Evolutionary conservation across 192 early-diverging fungal species (phyloP).

Genomic region (Linnemannia exigua): DNA sequence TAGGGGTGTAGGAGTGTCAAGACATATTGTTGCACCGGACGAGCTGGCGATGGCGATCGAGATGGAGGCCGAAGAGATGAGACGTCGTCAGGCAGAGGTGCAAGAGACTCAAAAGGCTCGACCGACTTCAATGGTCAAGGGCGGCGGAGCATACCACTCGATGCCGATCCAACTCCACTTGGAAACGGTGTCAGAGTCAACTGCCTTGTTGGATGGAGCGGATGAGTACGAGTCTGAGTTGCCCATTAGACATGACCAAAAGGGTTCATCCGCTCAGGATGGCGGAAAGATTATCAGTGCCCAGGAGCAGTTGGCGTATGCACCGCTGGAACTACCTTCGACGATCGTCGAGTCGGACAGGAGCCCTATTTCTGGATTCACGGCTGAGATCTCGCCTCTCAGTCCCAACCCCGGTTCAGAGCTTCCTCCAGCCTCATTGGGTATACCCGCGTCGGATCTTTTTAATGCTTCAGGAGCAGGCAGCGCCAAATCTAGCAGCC

Average conservation of each 20-base stretch:
- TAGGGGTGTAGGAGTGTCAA: slow-evolving; percentile 21
- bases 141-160: neutral
- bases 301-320: slow-evolving; percentile 31
- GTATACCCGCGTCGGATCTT: neutral
- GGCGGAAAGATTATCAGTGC: slow-evolving; percentile 36
- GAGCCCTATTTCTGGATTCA: slow-evolving; percentile 40
- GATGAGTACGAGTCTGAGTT: neutral
- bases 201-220: neutral
- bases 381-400: neutral
- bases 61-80: slow-evolving; percentile 36
- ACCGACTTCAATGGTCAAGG: slow-evolving; percentile 42
- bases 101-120: slow-evolving; percentile 26
- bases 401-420: neutral
- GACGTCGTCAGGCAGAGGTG: slow-evolving; percentile 14
- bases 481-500: neutral
- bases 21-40: slow-evolving; percentile 49
- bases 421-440: neutral
- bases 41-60: slow-evolving; percentile 45
- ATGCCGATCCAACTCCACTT: slow-evolving; percentile 4
- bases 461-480: neutral
- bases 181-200: slow-evolving; percentile 26
- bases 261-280: neutral
- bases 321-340: neutral
- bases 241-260: neutral
- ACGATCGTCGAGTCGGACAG: slow-evolving; percentile 6